These are phyloP conservation scores for Calonectria pseudoturangicola DNA, from an alignment of 2,329 filamentous ascomycete species.

Conservation along the genomic window DNA sequence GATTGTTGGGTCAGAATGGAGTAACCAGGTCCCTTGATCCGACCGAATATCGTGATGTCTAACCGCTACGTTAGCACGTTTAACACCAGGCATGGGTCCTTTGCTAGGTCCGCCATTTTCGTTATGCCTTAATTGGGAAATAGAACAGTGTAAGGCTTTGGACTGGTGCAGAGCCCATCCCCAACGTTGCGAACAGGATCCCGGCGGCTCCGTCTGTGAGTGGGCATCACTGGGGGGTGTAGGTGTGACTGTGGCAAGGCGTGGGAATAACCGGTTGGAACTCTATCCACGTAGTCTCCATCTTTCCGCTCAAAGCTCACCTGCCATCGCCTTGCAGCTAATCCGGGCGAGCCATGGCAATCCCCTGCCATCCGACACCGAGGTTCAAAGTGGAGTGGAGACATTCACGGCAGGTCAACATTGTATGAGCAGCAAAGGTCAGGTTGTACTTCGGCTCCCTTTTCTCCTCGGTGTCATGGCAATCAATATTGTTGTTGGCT, in stretches of 20 bases:
- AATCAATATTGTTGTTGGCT: too few relatives aligned
- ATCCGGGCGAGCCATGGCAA: slow-evolving; percentile 5
- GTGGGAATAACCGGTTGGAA: slow-evolving; percentile 50
- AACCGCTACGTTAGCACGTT: not conserved
- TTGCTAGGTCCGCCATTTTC: not conserved
- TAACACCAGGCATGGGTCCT: not conserved
- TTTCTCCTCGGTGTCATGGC: too few relatives aligned
- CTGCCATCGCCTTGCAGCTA: slow-evolving; percentile 9
- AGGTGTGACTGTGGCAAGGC: slow-evolving; percentile 23
- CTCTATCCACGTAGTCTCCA: slow-evolving; percentile 41
- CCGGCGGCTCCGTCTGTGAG: slow-evolving; percentile 10
- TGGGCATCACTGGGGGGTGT: slow-evolving; percentile 27
- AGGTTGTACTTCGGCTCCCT: not conserved
- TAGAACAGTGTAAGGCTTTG: not conserved
- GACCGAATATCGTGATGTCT: slow-evolving; percentile 48
- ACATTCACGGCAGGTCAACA: slow-evolving; percentile 17
- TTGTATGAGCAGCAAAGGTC: not conserved
- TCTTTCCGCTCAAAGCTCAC: slow-evolving; percentile 45
- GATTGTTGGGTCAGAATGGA: slow-evolving; percentile 23
- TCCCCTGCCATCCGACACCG: slow-evolving; percentile 40
- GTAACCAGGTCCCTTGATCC: slow-evolving; percentile 52
- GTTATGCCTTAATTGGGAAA: not conserved
- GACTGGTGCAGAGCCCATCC: not conserved
- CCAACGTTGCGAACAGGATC: not conserved
- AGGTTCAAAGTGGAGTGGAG: slow-evolving; percentile 44